A percentile compares a stretch with the other conserved stretches of the same genome.
phyloP scores from a whole-genome alignment of 2,329 filamentous ascomycete genomes.

The Epicoccum nigrum region DNA sequence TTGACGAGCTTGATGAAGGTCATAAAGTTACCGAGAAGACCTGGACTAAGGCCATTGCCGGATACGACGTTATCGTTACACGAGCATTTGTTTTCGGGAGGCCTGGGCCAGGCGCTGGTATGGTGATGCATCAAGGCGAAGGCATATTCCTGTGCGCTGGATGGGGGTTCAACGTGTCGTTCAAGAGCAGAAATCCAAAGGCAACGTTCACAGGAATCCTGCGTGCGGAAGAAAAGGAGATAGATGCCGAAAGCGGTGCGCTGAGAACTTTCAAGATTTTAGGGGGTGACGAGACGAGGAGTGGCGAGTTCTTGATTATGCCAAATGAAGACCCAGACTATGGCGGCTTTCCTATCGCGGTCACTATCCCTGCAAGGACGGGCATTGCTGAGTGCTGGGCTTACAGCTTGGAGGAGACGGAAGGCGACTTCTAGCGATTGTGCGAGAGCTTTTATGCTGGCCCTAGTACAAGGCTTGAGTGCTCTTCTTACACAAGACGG shows the following conservation, averaged over 20 bases:
- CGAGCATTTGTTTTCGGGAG: slow-evolving; percentile 56
- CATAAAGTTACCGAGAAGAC: slow-evolving; percentile 35
- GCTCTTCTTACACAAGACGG: too few relatives aligned
- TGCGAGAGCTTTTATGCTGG: too few relatives aligned
- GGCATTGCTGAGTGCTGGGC: slow-evolving; percentile 29
- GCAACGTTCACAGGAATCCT: slow-evolving; percentile 54
- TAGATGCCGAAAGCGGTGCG: slow-evolving; percentile 46
- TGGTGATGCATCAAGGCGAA: slow-evolving; percentile 51
- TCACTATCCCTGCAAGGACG: slow-evolving; percentile 61
- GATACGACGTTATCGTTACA: slow-evolving; percentile 49
- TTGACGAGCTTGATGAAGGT: slow-evolving; percentile 45
- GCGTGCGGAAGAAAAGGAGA: slow-evolving; percentile 50
- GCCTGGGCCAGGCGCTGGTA: slow-evolving; percentile 50
- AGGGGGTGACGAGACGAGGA: slow-evolving; percentile 56
- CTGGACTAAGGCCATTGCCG: slow-evolving; percentile 43
- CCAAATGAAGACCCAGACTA: slow-evolving; percentile 63
- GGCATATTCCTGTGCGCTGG: slow-evolving; percentile 54
- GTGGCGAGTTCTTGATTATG: slow-evolving; percentile 60
- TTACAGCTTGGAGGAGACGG: slow-evolving; percentile 32
- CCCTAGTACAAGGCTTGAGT: too few relatives aligned
- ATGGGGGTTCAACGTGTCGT: slow-evolving; percentile 52
- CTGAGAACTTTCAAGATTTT: slow-evolving; percentile 48
- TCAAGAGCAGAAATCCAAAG: slow-evolving; percentile 33
- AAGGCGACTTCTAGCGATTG: slow-evolving; percentile 18
- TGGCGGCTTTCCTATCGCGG: slow-evolving; percentile 61